Evolutionary conservation across 192 early-diverging fungal species (phyloP).

Genomic region (Backusella parvicylindrica): DNA sequence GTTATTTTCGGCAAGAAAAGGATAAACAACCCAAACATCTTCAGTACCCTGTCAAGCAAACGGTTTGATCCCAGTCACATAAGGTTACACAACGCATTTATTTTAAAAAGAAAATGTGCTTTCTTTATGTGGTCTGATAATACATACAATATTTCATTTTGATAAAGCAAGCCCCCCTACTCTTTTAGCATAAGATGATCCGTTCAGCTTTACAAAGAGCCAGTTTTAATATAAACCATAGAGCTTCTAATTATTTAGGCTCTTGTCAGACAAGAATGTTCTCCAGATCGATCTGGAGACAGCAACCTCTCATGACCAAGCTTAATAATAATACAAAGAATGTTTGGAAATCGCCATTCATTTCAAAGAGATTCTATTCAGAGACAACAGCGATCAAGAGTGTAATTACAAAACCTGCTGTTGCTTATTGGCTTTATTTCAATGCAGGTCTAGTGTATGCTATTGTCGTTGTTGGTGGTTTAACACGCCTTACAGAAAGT

Average conservation of each 20-base stretch:
- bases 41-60: neutral
- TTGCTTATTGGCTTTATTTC: slow-evolving; percentile 93
- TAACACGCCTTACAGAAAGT: slow-evolving; percentile 96
- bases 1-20: neutral
- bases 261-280: neutral
- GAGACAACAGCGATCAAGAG: neutral
- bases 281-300: neutral
- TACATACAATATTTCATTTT: neutral
- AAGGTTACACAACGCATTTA: neutral
- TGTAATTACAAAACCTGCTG: slow-evolving; percentile 42
- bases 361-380: neutral
- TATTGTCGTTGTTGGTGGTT: slow-evolving; percentile 91
- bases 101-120: neutral
- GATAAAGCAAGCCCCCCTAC: neutral
- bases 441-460: slow-evolving; percentile 87
- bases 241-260: neutral
- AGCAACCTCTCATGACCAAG: neutral
- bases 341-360: neutral
- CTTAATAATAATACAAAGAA: neutral
- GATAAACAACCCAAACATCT: neutral
- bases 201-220: slow-evolving; percentile 8
- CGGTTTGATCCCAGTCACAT: neutral
- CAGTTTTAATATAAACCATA: neutral
- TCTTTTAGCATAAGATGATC: neutral
- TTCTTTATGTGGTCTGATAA: slow-evolving; percentile 3